A percentile compares a stretch with the other conserved stretches of the same genome.
Conservation (phyloP, 345 rosid genomes). For the Psidium friedrichsthalianum region DNA sequence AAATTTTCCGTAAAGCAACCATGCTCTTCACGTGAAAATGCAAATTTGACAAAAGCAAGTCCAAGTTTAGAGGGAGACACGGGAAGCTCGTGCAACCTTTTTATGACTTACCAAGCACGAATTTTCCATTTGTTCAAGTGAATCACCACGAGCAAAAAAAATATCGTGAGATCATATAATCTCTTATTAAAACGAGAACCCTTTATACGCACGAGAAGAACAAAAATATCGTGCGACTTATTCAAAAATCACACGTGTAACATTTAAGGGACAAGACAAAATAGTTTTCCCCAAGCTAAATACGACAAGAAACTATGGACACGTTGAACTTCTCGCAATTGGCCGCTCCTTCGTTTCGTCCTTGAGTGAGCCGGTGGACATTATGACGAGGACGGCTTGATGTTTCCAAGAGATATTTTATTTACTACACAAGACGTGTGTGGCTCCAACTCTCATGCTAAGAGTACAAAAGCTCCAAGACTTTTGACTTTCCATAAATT, state of each 20-base stretch:
- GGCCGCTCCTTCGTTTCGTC: neutral
- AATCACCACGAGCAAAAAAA: neutral
- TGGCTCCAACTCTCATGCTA: neutral
- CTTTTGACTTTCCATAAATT: neutral
- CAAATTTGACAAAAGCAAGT: too few species aligned
- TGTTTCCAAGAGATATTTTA: neutral
- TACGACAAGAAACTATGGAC: neutral
- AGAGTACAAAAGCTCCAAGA: neutral
- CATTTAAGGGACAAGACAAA: neutral
- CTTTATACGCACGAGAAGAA: neutral
- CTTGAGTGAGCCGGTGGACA: neutral
- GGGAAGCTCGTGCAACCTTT: neutral
- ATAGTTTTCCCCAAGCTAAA: neutral
- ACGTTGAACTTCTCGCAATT: neutral
- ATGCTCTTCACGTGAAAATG: too few species aligned
- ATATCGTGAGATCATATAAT: neutral
- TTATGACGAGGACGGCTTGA: neutral
- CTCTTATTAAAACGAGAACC: neutral
- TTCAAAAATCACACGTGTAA: neutral
- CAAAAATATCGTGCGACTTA: neutral
- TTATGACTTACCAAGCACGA: neutral
- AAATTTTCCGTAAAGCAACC: too few species aligned
- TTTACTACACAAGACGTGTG: neutral
- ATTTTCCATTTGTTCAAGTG: neutral
- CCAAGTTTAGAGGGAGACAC: too few species aligned